Conservation (phyloP, 768 basidiomycete genomes). For the Amanita exitialis region DNA sequence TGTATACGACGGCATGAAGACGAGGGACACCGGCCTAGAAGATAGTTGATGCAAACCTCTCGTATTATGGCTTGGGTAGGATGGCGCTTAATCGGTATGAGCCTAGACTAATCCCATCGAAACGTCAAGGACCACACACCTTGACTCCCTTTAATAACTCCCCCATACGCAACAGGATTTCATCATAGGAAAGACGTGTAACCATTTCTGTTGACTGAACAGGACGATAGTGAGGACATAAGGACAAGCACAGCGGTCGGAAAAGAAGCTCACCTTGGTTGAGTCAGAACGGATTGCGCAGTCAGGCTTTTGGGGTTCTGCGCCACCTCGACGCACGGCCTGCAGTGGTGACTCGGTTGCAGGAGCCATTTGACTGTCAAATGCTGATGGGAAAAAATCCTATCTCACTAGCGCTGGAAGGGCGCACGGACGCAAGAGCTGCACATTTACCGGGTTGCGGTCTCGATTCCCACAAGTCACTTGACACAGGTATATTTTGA, state of each 20-base stretch:
- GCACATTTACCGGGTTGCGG: not conserved
- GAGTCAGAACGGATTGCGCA: not conserved
- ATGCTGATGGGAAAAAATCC: not conserved
- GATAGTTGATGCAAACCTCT: constrained; percentile 23
- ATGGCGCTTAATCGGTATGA: constrained; percentile 15
- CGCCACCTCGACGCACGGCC: not conserved
- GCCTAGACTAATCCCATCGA: not conserved
- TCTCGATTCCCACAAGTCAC: not conserved
- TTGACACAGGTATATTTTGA: not conserved
- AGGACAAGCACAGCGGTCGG: not conserved
- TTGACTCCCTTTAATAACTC: not conserved
- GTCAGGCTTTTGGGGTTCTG: not conserved
- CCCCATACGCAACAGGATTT: not conserved
- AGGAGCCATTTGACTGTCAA: not conserved
- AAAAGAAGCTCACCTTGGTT: too few species aligned
- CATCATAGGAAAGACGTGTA: not conserved
- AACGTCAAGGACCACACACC: not conserved
- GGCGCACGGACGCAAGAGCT: not conserved
- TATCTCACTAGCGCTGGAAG: not conserved
- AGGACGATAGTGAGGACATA: not conserved
- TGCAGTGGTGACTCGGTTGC: not conserved
- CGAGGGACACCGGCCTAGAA: constrained; percentile 13
- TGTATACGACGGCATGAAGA: constrained; percentile 19
- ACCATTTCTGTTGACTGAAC: not conserved
- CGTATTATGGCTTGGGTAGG: constrained; percentile 16